Evolutionary conservation across 75 land plant genomes (phyloP).

Genomic region (Isoetes taiwanensis): DNA sequence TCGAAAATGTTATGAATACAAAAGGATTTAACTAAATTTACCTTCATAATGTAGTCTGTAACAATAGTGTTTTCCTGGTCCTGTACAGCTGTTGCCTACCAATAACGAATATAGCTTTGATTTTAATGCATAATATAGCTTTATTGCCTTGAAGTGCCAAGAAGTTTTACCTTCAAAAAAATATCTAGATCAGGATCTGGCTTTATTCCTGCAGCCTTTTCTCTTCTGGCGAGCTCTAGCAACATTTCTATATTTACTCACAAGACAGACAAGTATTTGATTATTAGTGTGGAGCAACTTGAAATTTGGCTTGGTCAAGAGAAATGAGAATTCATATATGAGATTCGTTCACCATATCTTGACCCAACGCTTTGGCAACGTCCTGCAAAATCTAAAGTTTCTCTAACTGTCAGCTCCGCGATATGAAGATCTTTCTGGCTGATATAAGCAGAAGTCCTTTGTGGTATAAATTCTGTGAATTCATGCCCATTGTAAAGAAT

Average conservation of each 20-base stretch:
- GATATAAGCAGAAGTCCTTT: slow-evolving; percentile 6
- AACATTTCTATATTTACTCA: slow-evolving; percentile 11
- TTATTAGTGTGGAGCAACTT: too few relatives aligned
- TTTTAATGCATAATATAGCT: not conserved
- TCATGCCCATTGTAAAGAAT: not conserved
- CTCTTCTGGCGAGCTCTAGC: slow-evolving; percentile 7
- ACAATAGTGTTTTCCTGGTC: slow-evolving; percentile 11
- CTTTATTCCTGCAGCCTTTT: slow-evolving; percentile 6
- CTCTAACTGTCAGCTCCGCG: not conserved
- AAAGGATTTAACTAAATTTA: not conserved
- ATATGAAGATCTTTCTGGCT: not conserved
- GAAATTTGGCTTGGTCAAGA: too few relatives aligned
- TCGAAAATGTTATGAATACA: not conserved
- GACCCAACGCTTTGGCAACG: not conserved
- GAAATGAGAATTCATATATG: too few relatives aligned
- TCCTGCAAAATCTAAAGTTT: not conserved
- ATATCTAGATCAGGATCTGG: slow-evolving; percentile 10
- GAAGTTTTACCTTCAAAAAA: slow-evolving; percentile 9
- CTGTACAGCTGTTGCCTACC: slow-evolving; percentile 16
- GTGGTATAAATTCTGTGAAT: slow-evolving; percentile 1
- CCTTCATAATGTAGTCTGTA: slow-evolving; percentile 20
- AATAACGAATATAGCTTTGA: not conserved
- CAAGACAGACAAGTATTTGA: too few relatives aligned
- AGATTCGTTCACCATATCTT: slow-evolving; percentile 2
- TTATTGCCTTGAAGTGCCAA: not conserved